These are phyloP conservation scores for Sphaerulina populicola DNA, from an alignment of 2,329 filamentous ascomycete species.

Conservation along the genomic window DNA sequence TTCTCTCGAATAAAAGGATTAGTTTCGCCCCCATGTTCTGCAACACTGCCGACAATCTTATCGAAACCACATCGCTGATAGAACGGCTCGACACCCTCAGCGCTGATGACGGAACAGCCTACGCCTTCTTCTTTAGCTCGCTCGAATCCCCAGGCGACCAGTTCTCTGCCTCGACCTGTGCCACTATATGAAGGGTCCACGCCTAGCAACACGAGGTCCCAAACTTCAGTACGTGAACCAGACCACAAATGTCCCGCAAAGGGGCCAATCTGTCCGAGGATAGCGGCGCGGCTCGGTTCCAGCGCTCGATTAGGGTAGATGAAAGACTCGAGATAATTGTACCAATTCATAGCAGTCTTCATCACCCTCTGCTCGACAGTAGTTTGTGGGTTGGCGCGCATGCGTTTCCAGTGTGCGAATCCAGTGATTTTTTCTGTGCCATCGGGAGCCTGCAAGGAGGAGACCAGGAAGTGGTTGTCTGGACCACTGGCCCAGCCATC, in stretches of 20 bases:
- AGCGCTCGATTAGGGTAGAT: constrained; percentile 23
- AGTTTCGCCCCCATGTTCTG: constrained; percentile 18
- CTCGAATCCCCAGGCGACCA: constrained; percentile 28
- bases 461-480: constrained; percentile 17
- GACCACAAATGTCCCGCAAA: constrained; percentile 25
- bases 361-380: constrained; percentile 4
- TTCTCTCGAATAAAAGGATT: constrained; percentile 14
- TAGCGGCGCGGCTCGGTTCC: constrained; percentile 13
- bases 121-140: constrained; percentile 46
- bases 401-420: constrained; percentile 24
- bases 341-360: constrained; percentile 13
- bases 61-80: constrained; percentile 25
- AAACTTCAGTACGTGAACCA: constrained; percentile 22
- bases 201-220: constrained; percentile 24
- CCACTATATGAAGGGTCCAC: constrained; percentile 21
- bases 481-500: constrained; percentile 11
- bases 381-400: constrained; percentile 8
- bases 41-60: constrained; percentile 17
- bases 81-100: constrained; percentile 25
- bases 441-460: constrained; percentile 8
- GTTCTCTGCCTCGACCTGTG: constrained; percentile 23
- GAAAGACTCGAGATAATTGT: constrained; percentile 20
- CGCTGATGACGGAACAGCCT: constrained; percentile 25
- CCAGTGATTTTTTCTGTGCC: constrained; percentile 20
- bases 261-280: constrained; percentile 14